phyloP scores from a whole-genome alignment of 1,284 basidiomycete genomes.

The Ustilago curta region DNA sequence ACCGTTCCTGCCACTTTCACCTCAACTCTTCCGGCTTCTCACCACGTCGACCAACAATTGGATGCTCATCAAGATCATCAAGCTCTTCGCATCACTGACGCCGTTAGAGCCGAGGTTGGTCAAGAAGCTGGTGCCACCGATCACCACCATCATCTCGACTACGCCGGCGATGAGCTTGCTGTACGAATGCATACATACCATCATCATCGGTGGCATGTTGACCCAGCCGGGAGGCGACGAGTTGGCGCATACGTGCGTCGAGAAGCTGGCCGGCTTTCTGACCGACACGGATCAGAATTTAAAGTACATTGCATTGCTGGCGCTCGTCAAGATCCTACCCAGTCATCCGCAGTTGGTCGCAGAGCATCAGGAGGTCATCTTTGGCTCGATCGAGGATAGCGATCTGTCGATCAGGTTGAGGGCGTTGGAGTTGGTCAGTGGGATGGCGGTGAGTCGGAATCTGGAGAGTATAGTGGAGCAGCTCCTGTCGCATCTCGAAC shows the following conservation, averaged over 20 bases:
- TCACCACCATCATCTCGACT: conserved; percentile 93
- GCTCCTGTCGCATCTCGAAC: conserved; percentile 83
- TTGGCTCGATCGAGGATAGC: conserved; percentile 88
- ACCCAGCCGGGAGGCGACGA: conserved; percentile 71
- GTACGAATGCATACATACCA: conserved; percentile 98
- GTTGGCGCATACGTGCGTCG: conserved; percentile 87
- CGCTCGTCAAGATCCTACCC: conserved; percentile 94
- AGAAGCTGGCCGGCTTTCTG: conserved; percentile 91
- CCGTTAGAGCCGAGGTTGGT: conserved; percentile 93
- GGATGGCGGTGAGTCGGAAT: conserved; percentile 86
- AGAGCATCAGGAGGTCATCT: conserved; percentile 90
- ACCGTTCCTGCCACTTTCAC: conserved; percentile 74
- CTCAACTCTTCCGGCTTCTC: conserved; percentile 92
- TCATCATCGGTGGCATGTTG: conserved; percentile 96
- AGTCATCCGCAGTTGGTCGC: conserved; percentile 90
- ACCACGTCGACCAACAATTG: conserved; percentile 97
- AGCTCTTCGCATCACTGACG: conserved; percentile 74
- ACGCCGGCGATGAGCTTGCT: conserved; percentile 94
- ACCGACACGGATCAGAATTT: conserved; percentile 94
- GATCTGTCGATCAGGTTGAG: conserved; percentile 96
- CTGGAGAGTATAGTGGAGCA: conserved; percentile 89
- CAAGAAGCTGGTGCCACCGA: conserved; percentile 90
- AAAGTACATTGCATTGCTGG: conserved; percentile 92
- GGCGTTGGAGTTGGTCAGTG: conserved; percentile 90
- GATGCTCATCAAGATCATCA: conserved; percentile 99